Conservation (phyloP, 2,329 filamentous ascomycete genomes). For the Phaeosphaeriaceae sp. region DNA sequence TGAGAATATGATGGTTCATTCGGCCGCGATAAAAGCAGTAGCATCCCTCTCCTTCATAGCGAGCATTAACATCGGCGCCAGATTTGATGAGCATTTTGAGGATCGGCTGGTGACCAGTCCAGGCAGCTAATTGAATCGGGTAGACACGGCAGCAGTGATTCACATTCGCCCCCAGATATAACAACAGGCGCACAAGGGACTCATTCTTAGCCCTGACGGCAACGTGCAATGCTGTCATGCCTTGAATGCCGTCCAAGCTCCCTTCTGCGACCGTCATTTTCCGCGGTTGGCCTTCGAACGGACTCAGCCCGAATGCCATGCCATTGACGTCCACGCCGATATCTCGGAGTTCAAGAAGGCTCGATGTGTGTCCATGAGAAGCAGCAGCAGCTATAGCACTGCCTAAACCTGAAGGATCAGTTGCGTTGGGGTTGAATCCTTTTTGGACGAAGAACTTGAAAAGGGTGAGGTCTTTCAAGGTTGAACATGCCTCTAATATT, state of each 20-base stretch:
- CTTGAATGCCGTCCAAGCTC: not conserved
- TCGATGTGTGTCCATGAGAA: not conserved
- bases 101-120: not conserved
- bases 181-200: not conserved
- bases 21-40: not conserved
- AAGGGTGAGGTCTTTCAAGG: not conserved
- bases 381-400: not conserved
- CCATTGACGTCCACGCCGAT: not conserved
- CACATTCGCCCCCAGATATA: slow-evolving; percentile 2
- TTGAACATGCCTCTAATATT: slow-evolving; percentile 5
- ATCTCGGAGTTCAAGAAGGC: not conserved
- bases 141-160: slow-evolving; percentile 8
- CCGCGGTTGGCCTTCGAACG: not conserved
- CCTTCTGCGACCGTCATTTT: not conserved
- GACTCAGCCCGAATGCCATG: not conserved
- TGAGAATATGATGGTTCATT: not conserved
- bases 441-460: not conserved
- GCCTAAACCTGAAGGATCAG: not conserved
- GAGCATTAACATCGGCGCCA: slow-evolving; percentile 9
- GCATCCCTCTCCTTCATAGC: not conserved
- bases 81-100: slow-evolving; percentile 5
- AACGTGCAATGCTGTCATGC: not conserved
- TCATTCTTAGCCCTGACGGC: not conserved
- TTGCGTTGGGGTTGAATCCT: not conserved
- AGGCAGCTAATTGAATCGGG: slow-evolving; percentile 10